Evolutionary conservation across 208 protist species (phyloP).

Genomic region (Trypanosoma avium): DNA sequence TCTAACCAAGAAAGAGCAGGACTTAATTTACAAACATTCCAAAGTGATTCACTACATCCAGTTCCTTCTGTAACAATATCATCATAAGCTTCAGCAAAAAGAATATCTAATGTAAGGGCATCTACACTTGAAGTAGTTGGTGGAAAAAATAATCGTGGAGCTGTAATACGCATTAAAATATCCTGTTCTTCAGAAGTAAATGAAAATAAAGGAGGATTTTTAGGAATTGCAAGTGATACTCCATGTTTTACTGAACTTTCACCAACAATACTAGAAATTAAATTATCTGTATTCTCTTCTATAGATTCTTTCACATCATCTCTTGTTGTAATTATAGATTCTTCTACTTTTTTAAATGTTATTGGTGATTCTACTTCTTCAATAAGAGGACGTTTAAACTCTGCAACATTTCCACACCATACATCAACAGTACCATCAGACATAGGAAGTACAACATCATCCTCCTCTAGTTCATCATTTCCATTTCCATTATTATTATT

Average conservation of each 20-base stretch:
- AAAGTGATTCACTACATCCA: constrained; percentile 87
- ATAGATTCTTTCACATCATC: no score
- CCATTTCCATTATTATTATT: background rate
- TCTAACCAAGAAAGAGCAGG: constrained; percentile 85
- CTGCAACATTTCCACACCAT: constrained; percentile 78
- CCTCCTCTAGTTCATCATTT: constrained; percentile 52
- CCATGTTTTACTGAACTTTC: background rate
- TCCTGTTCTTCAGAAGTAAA: constrained; percentile 64
- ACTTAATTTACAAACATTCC: constrained; percentile 86
- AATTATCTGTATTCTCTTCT: no score
- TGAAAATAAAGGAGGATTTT: constrained; percentile 30
- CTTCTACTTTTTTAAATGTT: no score
- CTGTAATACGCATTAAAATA: constrained; percentile 39
- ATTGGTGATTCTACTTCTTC: no score
- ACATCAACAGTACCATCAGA: constrained; percentile 41
- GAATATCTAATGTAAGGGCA: constrained; percentile 80
- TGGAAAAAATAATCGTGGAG: constrained; percentile 63
- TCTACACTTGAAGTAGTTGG: constrained; percentile 37
- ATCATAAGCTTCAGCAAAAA: constrained; percentile 88
- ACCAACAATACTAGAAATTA: background rate
- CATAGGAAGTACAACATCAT: constrained; percentile 37
- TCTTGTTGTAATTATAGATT: no score
- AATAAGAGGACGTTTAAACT: constrained; percentile 69
- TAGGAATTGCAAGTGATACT: constrained; percentile 48
- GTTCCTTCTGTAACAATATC: constrained; percentile 82